These are phyloP conservation scores for Plasmodium gonderi DNA, from an alignment of 169 alveolate genomes.

Conservation along the genomic window DNA sequence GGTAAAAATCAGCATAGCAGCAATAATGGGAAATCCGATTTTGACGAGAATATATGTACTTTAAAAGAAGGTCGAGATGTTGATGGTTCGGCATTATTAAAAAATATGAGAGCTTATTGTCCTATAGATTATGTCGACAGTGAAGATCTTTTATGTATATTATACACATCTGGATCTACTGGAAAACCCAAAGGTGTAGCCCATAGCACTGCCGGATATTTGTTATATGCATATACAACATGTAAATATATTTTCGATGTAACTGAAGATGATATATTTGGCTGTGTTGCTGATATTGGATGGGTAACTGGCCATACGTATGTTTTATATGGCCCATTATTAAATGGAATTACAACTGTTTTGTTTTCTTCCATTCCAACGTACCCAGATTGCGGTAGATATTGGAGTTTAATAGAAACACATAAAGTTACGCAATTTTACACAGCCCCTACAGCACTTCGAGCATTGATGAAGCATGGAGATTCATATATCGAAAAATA, in stretches of 20 bases:
- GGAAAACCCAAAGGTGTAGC: conserved; percentile 97
- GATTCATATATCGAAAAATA: conserved; percentile 82
- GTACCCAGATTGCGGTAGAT: conserved; percentile 94
- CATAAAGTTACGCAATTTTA: conserved; percentile 93
- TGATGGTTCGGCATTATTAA: conserved; percentile 88
- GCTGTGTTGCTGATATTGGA: conserved; percentile 97
- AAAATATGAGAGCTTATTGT: conserved; percentile 91
- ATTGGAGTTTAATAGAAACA: conserved; percentile 88
- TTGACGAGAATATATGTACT: conserved; percentile 76
- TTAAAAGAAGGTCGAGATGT: conserved; percentile 85
- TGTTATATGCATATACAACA: conserved; percentile 92
- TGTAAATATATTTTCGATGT: conserved; percentile 92
- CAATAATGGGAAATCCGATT: background rate
- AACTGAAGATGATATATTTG: conserved; percentile 91
- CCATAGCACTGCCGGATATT: conserved; percentile 94
- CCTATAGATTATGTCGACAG: conserved; percentile 95
- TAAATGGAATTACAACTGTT: conserved; percentile 94
- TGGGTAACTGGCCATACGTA: conserved; percentile 99
- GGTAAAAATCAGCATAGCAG: background rate
- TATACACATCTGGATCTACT: conserved; percentile 97
- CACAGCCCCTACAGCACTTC: conserved; percentile 98
- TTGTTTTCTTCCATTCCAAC: conserved; percentile 96
- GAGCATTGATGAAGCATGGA: conserved; percentile 90
- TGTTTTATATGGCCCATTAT: conserved; percentile 95
- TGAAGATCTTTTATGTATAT: conserved; percentile 94